Evolutionary conservation across 1,284 basidiomycete genomes (phyloP).

Genomic region (Fomitopsis palustris): DNA sequence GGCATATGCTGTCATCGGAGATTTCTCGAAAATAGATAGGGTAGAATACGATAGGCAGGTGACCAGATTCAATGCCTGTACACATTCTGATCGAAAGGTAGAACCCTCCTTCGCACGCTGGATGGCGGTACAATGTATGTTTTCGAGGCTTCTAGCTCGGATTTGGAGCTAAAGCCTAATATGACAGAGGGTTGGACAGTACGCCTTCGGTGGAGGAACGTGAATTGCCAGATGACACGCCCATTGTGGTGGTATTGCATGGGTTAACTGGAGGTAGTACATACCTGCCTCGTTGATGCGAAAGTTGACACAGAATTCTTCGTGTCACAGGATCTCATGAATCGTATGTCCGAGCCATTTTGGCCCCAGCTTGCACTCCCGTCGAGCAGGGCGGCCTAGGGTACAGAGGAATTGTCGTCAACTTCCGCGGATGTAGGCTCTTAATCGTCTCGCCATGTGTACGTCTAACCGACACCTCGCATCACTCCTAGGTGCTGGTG

Average conservation of each 20-base stretch:
- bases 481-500: slow-evolving; percentile 62
- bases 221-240: slow-evolving; percentile 56
- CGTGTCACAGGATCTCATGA: slow-evolving; percentile 72
- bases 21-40: slow-evolving; percentile 72
- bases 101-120: slow-evolving; percentile 54
- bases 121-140: slow-evolving; percentile 73
- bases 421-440: slow-evolving; percentile 85
- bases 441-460: slow-evolving; percentile 4
- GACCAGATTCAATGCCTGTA: background rate
- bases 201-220: slow-evolving; percentile 53
- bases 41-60: slow-evolving; percentile 68
- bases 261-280: slow-evolving; percentile 78
- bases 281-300: slow-evolving; percentile 9
- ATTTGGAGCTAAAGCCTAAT: background rate
- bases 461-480: background rate
- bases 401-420: slow-evolving; percentile 84
- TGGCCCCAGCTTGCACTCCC: slow-evolving; percentile 68
- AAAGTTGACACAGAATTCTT: slow-evolving; percentile 3
- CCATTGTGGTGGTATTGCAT: slow-evolving; percentile 83
- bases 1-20: slow-evolving; percentile 62
- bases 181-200: slow-evolving; percentile 66
- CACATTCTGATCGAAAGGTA: slow-evolving; percentile 19
- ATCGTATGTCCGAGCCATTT: slow-evolving; percentile 80
- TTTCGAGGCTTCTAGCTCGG: slow-evolving; percentile 4
- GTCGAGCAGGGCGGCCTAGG: slow-evolving; percentile 77